These are phyloP conservation scores for Brachypodium distachyon DNA, from an alignment of 202 grass and related monocot genomes.

Conservation along the genomic window DNA sequence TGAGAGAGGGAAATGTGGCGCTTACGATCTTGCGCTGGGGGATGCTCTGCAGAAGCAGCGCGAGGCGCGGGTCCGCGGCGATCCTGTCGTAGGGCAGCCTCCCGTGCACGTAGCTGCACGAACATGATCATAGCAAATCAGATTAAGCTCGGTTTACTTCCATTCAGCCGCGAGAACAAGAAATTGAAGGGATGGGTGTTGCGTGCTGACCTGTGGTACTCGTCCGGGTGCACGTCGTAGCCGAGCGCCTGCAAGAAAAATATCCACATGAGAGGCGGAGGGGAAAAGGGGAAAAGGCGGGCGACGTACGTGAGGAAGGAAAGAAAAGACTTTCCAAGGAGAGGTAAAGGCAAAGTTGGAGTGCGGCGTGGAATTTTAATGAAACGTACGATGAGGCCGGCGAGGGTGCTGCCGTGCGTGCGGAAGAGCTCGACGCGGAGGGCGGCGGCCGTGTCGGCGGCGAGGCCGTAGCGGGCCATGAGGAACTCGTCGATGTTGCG, in stretches of 20 bases:
- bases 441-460: conserved; percentile 37
- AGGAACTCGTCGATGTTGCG: conserved; percentile 95
- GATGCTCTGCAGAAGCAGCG: conserved; percentile 51
- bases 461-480: conserved; percentile 39
- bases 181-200: background rate
- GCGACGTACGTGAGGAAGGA: background rate
- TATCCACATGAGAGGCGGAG: background rate
- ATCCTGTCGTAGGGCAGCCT: conserved; percentile 70
- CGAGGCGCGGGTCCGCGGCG: conserved; percentile 46
- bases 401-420: conserved; percentile 79
- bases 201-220: conserved; percentile 83
- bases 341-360: background rate
- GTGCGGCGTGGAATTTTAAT: background rate
- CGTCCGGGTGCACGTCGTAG: conserved; percentile 76
- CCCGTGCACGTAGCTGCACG: conserved; percentile 80
- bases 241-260: conserved; percentile 54
- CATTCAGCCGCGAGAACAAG: too few species aligned
- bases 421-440: conserved; percentile 84
- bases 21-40: conserved; percentile 82
- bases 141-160: background rate
- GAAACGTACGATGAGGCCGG: conserved; percentile 68
- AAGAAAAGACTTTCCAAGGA: too few species aligned
- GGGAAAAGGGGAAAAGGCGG: background rate
- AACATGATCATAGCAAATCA: background rate
- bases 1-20: background rate